Percentiles rank a stretch among this genome's conserved stretches.
phyloP scores from a whole-genome alignment of 2,329 filamentous ascomycete genomes.

The Phoma sp. region DNA sequence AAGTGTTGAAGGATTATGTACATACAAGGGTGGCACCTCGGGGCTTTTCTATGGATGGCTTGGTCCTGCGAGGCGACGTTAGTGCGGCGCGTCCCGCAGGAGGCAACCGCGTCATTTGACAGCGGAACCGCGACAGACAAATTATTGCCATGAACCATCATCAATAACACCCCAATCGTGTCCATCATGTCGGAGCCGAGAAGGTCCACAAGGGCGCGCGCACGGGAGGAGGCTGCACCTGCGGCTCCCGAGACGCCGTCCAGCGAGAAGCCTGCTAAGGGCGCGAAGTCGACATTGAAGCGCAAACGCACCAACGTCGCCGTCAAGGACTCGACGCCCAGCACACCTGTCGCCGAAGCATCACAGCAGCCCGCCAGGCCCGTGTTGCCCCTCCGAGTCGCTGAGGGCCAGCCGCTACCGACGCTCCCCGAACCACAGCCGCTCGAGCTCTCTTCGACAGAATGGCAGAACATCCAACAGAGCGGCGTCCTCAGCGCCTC shows the following conservation, averaged over 20 bases:
- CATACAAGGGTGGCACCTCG: not conserved
- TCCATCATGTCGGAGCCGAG: conserved; percentile 43
- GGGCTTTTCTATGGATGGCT: not conserved
- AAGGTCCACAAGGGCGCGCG: conserved; percentile 44
- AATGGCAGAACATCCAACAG: conserved; percentile 76
- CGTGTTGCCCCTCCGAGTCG: conserved; percentile 65
- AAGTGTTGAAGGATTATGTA: too few species aligned
- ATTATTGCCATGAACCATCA: not conserved
- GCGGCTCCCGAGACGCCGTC: conserved; percentile 26
- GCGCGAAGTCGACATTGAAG: conserved; percentile 38
- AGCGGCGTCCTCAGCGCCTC: conserved; percentile 79
- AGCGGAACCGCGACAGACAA: not conserved
- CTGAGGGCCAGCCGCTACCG: conserved; percentile 71
- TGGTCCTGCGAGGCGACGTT: conserved; percentile 2
- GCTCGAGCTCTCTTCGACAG: conserved; percentile 64
- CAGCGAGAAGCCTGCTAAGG: conserved; percentile 35
- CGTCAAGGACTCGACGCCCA: conserved; percentile 35
- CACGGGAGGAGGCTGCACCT: conserved; percentile 42
- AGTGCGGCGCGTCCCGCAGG: conserved; percentile 10
- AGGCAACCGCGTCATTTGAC: conserved; percentile 6
- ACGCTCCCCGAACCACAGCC: conserved; percentile 72
- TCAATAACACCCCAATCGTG: not conserved
- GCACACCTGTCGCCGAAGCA: conserved; percentile 29
- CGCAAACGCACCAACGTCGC: conserved; percentile 38
- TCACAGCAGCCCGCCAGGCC: conserved; percentile 21